Evolutionary conservation across 768 basidiomycete genomes (phyloP), one percentile per base, ranked within the genome.

Genomic region (Tulasnella sp.): DNA sequence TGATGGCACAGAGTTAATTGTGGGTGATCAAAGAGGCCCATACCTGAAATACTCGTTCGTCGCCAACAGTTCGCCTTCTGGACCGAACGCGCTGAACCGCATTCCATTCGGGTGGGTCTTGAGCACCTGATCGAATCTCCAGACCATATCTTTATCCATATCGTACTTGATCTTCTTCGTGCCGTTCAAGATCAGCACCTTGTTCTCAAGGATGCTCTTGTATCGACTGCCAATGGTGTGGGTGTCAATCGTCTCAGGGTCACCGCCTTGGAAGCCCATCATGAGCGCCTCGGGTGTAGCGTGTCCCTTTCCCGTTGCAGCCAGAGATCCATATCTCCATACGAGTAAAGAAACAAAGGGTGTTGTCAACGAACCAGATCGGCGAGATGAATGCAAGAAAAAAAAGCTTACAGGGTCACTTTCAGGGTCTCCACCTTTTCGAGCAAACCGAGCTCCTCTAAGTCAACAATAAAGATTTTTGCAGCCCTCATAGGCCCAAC

Each of bases 41-140:
- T 64, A 77, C 78, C 82, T 90, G 68, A 89, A 96, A 66, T 94
- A 98, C 68, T 92, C 88, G 65, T 98, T 97, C 11, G 90, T 92
- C 1, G 93, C 93, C 59, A 98, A 74, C 61, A 97, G 72, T 63
- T 88, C 81, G 1, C 93, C 93, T n/a, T 85, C 75, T 48, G 78
- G 75, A 54, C 77, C 82, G 64, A 92, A 98, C 31, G 81, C 86
- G 34, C 84, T 84, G 69, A 97, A 97, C 8, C 91, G 79, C 82
- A 98, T 93, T 45, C 93, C 93, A 67, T 94, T 94, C 0, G 90
- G 85, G 67, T 64, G 56, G 0, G 87, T 88, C 69, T 84, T 85
- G 25, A 92, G 78, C n/a, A 92, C 85, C 53, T 86, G 81, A 65
- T 91, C 87, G 81, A 83, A 90, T 30, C 59, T 53, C 91, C 91